phyloP scores from a whole-genome alignment of 352 stramenopile genomes.

The Phytopythium helicoides region DNA sequence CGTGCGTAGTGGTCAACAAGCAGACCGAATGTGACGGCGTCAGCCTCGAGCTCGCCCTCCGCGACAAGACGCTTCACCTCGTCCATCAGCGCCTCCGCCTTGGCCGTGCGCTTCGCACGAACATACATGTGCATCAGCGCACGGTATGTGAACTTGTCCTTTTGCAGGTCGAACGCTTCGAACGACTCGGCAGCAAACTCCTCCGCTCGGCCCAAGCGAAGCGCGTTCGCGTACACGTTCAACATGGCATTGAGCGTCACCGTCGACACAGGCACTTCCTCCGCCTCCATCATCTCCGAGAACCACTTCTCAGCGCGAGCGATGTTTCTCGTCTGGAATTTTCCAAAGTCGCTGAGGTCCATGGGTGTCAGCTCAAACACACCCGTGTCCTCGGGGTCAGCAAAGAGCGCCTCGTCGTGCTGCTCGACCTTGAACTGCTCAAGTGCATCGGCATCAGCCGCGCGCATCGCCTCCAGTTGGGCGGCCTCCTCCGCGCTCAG shows the following conservation, averaged over 20 bases:
- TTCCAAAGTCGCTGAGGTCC: constrained; percentile 62
- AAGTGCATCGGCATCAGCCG: constrained; percentile 25
- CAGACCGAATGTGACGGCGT: constrained; percentile 59
- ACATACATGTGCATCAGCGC: constrained; percentile 83
- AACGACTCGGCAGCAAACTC: constrained; percentile 52
- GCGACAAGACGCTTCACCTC: constrained; percentile 38
- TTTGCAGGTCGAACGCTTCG: constrained; percentile 31
- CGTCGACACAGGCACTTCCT: constrained; percentile 31
- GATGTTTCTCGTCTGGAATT: constrained; percentile 71
- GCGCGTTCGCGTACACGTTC: constrained; percentile 72
- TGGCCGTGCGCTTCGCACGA: constrained; percentile 54
- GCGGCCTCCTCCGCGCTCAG: constrained; percentile 31
- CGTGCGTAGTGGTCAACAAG: constrained; percentile 78
- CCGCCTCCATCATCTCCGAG: constrained; percentile 54
- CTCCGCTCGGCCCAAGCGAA: constrained; percentile 54
- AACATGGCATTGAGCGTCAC: constrained; percentile 79
- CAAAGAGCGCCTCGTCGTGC: constrained; percentile 30
- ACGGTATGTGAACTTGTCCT: constrained; percentile 69
- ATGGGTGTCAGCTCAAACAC: constrained; percentile 56
- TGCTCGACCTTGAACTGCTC: constrained; percentile 16
- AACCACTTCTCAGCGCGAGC: constrained; percentile 60
- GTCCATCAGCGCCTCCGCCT: constrained; percentile 49
- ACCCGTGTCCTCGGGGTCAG: constrained; percentile 30
- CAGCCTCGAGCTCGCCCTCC: constrained; percentile 47
- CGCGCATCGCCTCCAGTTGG: constrained; percentile 34